Percentiles rank a stretch among this genome's conserved stretches.
phyloP scores from a whole-genome alignment of 345 rosid genomes.

The Euphorbia peplus region DNA sequence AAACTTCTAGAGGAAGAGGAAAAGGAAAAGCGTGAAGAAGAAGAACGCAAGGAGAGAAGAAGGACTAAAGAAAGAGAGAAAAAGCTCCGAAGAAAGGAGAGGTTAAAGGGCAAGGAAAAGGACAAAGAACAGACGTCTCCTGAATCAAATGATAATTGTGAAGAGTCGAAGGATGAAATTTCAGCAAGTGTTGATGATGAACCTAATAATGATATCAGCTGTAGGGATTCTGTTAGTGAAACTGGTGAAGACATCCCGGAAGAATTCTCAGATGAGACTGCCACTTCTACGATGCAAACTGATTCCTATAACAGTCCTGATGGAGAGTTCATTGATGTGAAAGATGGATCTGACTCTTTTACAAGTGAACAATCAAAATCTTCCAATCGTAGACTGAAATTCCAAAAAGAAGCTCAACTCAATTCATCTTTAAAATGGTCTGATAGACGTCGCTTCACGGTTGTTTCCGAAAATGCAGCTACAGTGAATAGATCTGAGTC shows the following conservation, averaged over 20 bases:
- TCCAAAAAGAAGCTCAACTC: conserved; percentile 47
- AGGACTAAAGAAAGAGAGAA: conserved; percentile 87
- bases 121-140: conserved; percentile 53
- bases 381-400: conserved; percentile 52
- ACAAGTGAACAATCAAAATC: conserved; percentile 43
- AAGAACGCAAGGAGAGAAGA: conserved; percentile 84
- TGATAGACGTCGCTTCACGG: conserved; percentile 47
- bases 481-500: conserved; percentile 44
- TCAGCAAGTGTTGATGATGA: conserved; percentile 42
- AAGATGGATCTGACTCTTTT: conserved; percentile 51
- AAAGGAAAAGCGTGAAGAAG: conserved; percentile 91
- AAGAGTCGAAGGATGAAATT: conserved; percentile 40
- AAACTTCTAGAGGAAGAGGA: conserved; percentile 98
- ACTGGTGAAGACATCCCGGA: conserved; percentile 47
- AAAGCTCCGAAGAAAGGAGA: conserved; percentile 91
- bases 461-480: conserved; percentile 47
- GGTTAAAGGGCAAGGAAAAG: conserved; percentile 82
- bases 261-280: conserved; percentile 33
- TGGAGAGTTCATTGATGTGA: conserved; percentile 36
- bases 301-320: conserved; percentile 40
- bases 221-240: conserved; percentile 40
- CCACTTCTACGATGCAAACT: conserved; percentile 35
- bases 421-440: conserved; percentile 59
- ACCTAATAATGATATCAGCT: conserved; percentile 32
- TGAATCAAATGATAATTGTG: conserved; percentile 29